Evolutionary conservation across 1,284 basidiomycete genomes (phyloP).

Genomic region (Pseudomicrostroma phylloplanum): DNA sequence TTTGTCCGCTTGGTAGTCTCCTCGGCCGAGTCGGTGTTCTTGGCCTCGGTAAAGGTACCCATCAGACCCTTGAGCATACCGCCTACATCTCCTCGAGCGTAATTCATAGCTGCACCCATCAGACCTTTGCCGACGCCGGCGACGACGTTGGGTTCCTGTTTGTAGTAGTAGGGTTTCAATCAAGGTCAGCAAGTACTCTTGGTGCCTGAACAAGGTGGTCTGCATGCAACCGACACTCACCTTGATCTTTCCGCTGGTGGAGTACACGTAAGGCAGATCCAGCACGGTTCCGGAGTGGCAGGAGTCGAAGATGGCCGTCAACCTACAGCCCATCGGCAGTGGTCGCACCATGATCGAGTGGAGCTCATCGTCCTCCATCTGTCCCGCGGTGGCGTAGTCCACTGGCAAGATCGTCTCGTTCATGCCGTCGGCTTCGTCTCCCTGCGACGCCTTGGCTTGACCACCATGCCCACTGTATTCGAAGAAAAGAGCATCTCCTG

Average conservation of each 20-base stretch:
- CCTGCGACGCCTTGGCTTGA: slow-evolving; percentile 44
- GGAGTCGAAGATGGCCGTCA: slow-evolving; percentile 44
- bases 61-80: slow-evolving; percentile 55
- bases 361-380: slow-evolving; percentile 50
- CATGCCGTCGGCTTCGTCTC: slow-evolving; percentile 49
- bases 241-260: slow-evolving; percentile 85
- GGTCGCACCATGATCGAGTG: slow-evolving; percentile 47
- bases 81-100: slow-evolving; percentile 68
- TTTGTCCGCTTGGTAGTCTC: slow-evolving; percentile 63
- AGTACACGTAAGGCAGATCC: slow-evolving; percentile 58
- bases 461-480: slow-evolving; percentile 49
- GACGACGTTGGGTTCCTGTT: slow-evolving; percentile 16
- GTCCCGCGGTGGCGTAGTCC: slow-evolving; percentile 44
- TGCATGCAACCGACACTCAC: slow-evolving; percentile 58
- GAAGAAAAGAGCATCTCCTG: slow-evolving; percentile 50
- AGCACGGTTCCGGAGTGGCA: slow-evolving; percentile 50
- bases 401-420: slow-evolving; percentile 50
- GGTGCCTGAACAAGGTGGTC: background rate
- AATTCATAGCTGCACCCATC: slow-evolving; percentile 60
- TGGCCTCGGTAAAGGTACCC: slow-evolving; percentile 52
- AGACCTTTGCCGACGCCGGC: slow-evolving; percentile 46
- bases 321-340: slow-evolving; percentile 39
- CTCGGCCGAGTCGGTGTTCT: slow-evolving; percentile 59
- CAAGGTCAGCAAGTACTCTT: background rate
- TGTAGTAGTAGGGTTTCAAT: too few species aligned